Base-by-base conservation (phyloP, 164 flowering plant species). In the Akebia trifoliata region DNA sequence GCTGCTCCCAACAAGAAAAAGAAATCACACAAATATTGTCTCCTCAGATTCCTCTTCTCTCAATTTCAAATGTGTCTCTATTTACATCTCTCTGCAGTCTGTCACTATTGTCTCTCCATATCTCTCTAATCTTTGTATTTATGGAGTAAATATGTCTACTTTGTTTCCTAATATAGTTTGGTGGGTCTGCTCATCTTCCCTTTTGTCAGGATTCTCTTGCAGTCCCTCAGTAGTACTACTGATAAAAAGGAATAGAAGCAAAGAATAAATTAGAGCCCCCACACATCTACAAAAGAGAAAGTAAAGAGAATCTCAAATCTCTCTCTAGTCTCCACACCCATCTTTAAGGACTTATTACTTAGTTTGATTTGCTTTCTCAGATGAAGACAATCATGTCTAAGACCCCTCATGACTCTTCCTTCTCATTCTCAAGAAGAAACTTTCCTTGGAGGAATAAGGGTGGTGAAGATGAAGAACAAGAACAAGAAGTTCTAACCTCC, bases 341-440 rank as follows among this genome's bases (percentile, higher is more conserved):
- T 48, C 57, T 44, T 69, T 38, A 39, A 50, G 31, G 48, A 59
- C 43, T 26, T 32, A 1, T 22, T 34, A 20, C 34, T 36, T 34
- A 39, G 21, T 22, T 51, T 18, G n/a, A 45, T 24, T 52, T 48
- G 18, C 24, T 49, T 66, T 31, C 18, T 53, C 47, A 62, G 24
- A 88, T 81, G 87, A 86, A 59, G 77, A 76, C 89, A 56, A 82
- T 84, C 74, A 80, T 67, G 78, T 78, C 82, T 17, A 79, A 65
- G 40, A 64, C 73, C 10, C 69, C 81, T 12, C 81, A 78, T 52
- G 93, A 84, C 64, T 82, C 91, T 37, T 90, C 97, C 43, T 81
- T 85, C 81, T 84, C 97, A 25, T 87, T 84, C 82, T 90, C 97
- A 18, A 83, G 73, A 57, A 78, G 95, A 35, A 77, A 77, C 72